Base-by-base conservation (phyloP, 106 monocot species). In the Alisma plantagoaquatica region DNA sequence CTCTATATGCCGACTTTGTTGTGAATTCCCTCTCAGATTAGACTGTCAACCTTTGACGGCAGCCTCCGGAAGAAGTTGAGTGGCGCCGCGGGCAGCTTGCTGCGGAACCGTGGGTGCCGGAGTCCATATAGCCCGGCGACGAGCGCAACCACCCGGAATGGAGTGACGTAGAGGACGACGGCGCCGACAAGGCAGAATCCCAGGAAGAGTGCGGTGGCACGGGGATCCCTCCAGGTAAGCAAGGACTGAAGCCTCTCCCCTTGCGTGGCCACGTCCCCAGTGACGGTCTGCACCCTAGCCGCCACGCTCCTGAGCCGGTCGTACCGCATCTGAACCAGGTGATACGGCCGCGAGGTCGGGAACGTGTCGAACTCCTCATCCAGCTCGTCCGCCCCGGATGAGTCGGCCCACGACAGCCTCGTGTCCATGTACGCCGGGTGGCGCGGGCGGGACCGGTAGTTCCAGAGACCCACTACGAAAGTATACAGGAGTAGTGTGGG, bases 311-410 rank as follows among this genome's bases (percentile, higher is more conserved):
- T 65, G 49, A 87, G 64, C 26, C 81, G 67, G 45, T 87, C 87
- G 33, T 87, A 87, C 62, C 87, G 49, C 82, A 87, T 82, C 53
- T 68, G 44, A 7, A 82, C 71, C 22, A 82, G 20, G 9, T 82
- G 77, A 0, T 65, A 75, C 0, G 71, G 71, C 31, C 62, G 56
- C 14, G 68, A 41, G 1, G 82, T 87, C 12, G 81, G 87, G 42
- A 82, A 87, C 11, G 73, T 71, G 64, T 86, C 86, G 41, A 86
- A 86, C 54, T 86, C 86, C 66, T 86, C 86, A 16, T 77, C 86
- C 6, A 86, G 51, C 64, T 86, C 86, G 42, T 86, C 86, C 1
- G 73, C 68, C 33, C 81, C 63, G 7, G 69, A 57, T 4, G 51
- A 43, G 16, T 87, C 87, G 0, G 82, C 87, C 46, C 65, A 65